Percentiles rank a stretch among this genome's conserved stretches.
Conservation (phyloP, 1,284 basidiomycete genomes). For the Agroathelia rolfsii region DNA sequence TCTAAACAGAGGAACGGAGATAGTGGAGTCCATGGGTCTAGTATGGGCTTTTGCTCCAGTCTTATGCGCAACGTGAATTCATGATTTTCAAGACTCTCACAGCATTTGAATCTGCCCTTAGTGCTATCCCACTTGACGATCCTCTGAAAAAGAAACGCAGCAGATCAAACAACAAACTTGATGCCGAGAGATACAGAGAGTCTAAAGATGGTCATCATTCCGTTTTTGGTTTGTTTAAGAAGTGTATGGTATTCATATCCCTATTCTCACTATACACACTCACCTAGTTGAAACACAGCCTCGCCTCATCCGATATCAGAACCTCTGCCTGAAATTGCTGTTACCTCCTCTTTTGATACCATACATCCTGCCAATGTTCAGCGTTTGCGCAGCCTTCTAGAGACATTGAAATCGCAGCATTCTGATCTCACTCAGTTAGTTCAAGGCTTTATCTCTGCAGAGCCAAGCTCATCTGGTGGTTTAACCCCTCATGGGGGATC, state of each 20-base stretch:
- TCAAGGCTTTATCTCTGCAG: slow-evolving; percentile 26
- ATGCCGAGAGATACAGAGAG: slow-evolving; percentile 37
- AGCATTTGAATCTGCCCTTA: slow-evolving; percentile 32
- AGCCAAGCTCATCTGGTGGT: slow-evolving; percentile 26
- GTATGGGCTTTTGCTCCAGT: slow-evolving; percentile 40
- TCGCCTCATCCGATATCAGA: slow-evolving; percentile 17
- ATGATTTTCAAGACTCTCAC: slow-evolving; percentile 31
- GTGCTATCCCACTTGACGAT: slow-evolving; percentile 21
- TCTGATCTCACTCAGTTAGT: slow-evolving; percentile 37
- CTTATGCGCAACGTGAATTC: slow-evolving; percentile 2
- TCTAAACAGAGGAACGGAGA: slow-evolving; percentile 33
- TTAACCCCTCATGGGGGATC: too few species aligned
- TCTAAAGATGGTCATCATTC: slow-evolving; percentile 24
- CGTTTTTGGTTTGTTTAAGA: slow-evolving; percentile 48
- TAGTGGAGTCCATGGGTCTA: slow-evolving; percentile 53
- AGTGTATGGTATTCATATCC: slow-evolving; percentile 32
- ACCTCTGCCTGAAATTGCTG: slow-evolving; percentile 11
- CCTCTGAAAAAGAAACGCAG: slow-evolving; percentile 21
- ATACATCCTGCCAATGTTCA: slow-evolving; percentile 22
- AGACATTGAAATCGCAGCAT: slow-evolving; percentile 53
- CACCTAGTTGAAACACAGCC: slow-evolving; percentile 13
- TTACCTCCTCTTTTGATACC: slow-evolving; percentile 9
- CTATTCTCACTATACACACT: slow-evolving; percentile 2
- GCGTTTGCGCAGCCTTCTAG: slow-evolving; percentile 34
- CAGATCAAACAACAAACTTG: slow-evolving; percentile 28